Percentiles rank a stretch among this genome's conserved stretches.
Conservation (phyloP, 345 rosid species). For the Trapa incisa region DNA sequence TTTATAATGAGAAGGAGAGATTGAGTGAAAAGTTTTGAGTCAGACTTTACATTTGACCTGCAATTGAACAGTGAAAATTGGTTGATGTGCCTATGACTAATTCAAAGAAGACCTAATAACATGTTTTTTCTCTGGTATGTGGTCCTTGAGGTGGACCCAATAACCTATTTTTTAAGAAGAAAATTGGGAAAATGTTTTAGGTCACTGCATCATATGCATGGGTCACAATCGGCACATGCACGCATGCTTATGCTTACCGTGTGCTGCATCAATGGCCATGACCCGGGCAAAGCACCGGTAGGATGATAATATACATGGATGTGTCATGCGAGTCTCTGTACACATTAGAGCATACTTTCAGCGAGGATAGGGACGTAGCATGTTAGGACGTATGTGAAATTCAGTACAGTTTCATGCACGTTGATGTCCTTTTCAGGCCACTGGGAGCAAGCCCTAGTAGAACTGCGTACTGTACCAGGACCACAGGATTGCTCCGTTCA, state of each 20-base stretch:
- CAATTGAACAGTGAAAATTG: constrained; percentile 15
- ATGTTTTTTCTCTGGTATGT: background rate
- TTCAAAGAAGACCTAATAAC: too few relatives aligned
- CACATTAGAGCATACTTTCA: too few relatives aligned
- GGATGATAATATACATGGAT: too few relatives aligned
- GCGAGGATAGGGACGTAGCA: too few relatives aligned
- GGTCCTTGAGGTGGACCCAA: background rate
- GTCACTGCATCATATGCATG: background rate
- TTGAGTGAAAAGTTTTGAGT: constrained; percentile 2
- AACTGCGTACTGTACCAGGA: background rate
- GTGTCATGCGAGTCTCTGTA: too few relatives aligned
- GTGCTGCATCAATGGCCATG: background rate
- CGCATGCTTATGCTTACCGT: background rate
- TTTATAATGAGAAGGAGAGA: background rate
- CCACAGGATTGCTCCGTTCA: background rate
- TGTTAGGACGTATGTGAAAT: background rate
- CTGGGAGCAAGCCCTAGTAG: background rate
- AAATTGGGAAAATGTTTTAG: background rate
- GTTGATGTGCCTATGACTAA: constrained; percentile 11
- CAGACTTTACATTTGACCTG: constrained; percentile 15
- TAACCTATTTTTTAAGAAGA: background rate
- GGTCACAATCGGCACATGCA: background rate
- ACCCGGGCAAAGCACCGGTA: background rate
- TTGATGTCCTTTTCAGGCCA: background rate
- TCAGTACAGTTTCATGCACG: too few relatives aligned